Evolutionary conservation across 257 asterid genomes (phyloP).

Genomic region (Scutellaria galericulata): DNA sequence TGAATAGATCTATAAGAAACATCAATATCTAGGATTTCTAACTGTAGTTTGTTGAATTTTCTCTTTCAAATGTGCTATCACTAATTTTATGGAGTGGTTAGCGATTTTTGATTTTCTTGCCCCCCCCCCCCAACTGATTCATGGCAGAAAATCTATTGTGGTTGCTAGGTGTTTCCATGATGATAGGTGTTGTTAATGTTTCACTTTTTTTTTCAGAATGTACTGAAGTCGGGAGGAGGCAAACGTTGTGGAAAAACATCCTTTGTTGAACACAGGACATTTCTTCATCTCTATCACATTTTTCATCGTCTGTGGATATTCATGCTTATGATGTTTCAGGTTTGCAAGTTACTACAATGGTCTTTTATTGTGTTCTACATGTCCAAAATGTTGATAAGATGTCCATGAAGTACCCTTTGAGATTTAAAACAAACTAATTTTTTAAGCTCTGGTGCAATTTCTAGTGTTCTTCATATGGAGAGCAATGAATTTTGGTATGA

Average conservation of each 20-base stretch:
- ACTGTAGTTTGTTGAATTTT: too few species aligned
- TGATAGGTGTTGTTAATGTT: conserved; percentile 10
- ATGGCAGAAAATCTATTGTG: background rate
- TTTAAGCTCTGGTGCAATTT: conserved; percentile 14
- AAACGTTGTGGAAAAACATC: conserved; percentile 92
- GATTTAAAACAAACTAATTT: background rate
- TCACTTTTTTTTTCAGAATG: conserved; percentile 55
- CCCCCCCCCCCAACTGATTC: too few species aligned
- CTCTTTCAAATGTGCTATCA: too few species aligned
- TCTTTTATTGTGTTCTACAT: background rate
- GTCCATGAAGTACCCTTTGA: background rate
- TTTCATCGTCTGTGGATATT: conserved; percentile 99
- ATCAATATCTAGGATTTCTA: too few species aligned
- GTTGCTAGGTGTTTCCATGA: conserved; percentile 28
- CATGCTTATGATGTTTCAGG: conserved; percentile 96
- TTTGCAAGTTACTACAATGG: conserved; percentile 35
- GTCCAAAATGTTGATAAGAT: background rate
- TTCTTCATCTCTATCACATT: too few species aligned
- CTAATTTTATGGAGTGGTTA: too few species aligned
- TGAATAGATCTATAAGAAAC: background rate
- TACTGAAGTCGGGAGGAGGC: conserved; percentile 69
- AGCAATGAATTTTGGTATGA: background rate
- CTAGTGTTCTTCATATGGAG: conserved; percentile 3
- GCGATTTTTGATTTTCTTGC: too few species aligned
- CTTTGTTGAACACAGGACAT: conserved; percentile 96